Base-by-base conservation (phyloP, 441 rosid species). In the Jatropha multifida region DNA sequence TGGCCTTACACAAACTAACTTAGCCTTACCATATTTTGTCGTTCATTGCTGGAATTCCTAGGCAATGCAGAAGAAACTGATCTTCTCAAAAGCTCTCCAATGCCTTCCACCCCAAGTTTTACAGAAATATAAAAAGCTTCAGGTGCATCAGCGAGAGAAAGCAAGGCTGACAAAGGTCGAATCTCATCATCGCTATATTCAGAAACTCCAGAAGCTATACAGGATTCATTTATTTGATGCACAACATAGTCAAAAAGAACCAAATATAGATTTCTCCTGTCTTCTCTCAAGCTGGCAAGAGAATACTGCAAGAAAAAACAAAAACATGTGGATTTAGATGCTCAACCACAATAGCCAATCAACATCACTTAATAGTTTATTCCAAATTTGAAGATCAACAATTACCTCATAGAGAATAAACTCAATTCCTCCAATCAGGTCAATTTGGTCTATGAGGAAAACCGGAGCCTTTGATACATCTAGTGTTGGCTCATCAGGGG, bases 41-140 rank as follows among this genome's bases (percentile, higher is more conserved):
- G 93, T 77, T 92, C 97, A 17, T 87, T 92, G 77, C 92, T 97
- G 78, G 94, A 89, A 81, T 92, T 89, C 82, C 94, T 89, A 78
- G 93, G 86, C 81, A 96, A 84, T 79, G 93, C 87, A 77, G 88
- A 83, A 69, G 94, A 86, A 81, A 96, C 81, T 79, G 98, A 90
- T 88, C 95, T 93, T 85, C 98, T 90, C 82, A 94, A 79, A 81
- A 96, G 91, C 85, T 92, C 99, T 56, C 93, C 98, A 71, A 92
- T 92, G 79, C 99, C 99, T 84, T 94, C 97, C 68, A 93, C 86
- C 65, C 99, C 99, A 74, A 92, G 94, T 88, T 89, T 96, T 81
- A 96, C 90, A 86, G 99, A 89, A 79, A 94, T 91, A 83, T 87
- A 92, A 87, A 90, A 92, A 69, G 98, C 99, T 86, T 92, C 99